phyloP scores from a whole-genome alignment of 257 asterid genomes.

The Paraleonurus japonicus region DNA sequence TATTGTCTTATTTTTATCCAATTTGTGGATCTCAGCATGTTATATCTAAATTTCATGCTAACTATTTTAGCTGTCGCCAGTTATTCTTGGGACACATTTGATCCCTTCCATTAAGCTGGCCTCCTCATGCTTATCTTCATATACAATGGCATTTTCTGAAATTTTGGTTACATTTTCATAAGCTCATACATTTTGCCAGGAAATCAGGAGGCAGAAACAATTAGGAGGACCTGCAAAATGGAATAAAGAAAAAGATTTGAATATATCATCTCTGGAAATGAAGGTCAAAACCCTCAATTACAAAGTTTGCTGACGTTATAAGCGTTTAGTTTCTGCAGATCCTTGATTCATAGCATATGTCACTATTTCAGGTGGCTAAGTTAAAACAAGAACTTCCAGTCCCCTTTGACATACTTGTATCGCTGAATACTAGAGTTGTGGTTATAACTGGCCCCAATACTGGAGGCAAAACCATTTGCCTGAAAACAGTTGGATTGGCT shows the following conservation, averaged over 20 bases:
- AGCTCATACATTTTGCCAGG: conserved; percentile 42
- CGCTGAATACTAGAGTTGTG: conserved; percentile 60
- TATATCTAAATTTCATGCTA: background rate
- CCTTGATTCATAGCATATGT: conserved; percentile 15
- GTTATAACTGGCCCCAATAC: conserved; percentile 97
- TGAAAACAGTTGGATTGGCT: conserved; percentile 97
- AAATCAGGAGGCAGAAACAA: conserved; percentile 83
- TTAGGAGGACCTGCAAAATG: conserved; percentile 43
- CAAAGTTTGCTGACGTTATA: conserved; percentile 9
- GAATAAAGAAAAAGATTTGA: conserved; percentile 45
- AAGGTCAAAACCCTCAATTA: conserved; percentile 44
- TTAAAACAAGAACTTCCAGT: conserved; percentile 69
- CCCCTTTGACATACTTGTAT: conserved; percentile 75
- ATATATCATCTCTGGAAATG: conserved; percentile 61
- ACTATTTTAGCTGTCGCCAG: background rate
- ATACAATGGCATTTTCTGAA: background rate
- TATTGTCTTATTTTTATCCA: background rate
- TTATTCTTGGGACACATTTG: conserved; percentile 2
- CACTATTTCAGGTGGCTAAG: conserved; percentile 62
- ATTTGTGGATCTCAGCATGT: background rate
- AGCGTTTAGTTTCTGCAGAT: conserved; percentile 3
- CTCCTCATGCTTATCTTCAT: conserved; percentile 9
- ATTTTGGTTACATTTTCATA: conserved; percentile 16
- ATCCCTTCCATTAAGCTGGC: conserved; percentile 16
- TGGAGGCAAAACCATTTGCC: conserved; percentile 96